A percentile compares a stretch with the other conserved stretches of the same genome.
These are phyloP conservation scores for Biscogniauxia sp. DNA, from an alignment of 2,329 filamentous ascomycete species.

Conservation along the genomic window DNA sequence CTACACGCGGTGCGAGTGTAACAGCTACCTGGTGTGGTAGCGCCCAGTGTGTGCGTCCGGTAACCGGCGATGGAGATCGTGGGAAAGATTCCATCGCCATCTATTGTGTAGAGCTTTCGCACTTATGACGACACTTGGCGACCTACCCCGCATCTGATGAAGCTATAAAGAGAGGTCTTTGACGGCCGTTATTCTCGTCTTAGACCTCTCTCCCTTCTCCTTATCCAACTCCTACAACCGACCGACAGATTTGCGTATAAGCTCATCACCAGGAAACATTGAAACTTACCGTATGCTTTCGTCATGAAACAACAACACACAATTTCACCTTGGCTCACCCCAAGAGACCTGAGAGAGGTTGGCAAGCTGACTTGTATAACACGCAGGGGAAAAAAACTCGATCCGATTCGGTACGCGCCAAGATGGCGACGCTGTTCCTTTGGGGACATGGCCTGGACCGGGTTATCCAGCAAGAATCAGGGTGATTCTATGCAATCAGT, in stretches of 20 bases:
- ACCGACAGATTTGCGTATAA: not conserved
- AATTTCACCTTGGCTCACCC: not conserved
- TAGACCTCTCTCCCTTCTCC: not conserved
- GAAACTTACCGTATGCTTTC: not conserved
- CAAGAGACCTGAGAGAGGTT: not conserved
- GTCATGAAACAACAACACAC: not conserved
- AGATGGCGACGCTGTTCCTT: conserved; percentile 20
- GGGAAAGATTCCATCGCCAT: not conserved
- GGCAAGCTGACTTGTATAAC: conserved; percentile 13
- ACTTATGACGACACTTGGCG: not conserved
- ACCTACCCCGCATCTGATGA: not conserved
- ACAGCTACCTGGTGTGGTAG: not conserved
- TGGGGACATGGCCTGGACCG: conserved; percentile 27
- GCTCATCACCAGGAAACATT: not conserved
- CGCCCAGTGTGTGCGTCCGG: not conserved
- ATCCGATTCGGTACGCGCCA: conserved; percentile 28
- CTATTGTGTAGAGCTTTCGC: not conserved
- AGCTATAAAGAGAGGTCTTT: not conserved
- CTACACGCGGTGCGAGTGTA: not conserved
- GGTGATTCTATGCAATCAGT: conserved; percentile 28
- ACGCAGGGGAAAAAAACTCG: conserved; percentile 18
- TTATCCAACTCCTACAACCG: not conserved
- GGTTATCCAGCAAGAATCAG: conserved; percentile 29
- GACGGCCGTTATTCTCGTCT: not conserved
- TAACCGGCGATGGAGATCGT: not conserved